phyloP scores from a whole-genome alignment of 108 stramenopile species.

The Cyclotella sp. region DNA sequence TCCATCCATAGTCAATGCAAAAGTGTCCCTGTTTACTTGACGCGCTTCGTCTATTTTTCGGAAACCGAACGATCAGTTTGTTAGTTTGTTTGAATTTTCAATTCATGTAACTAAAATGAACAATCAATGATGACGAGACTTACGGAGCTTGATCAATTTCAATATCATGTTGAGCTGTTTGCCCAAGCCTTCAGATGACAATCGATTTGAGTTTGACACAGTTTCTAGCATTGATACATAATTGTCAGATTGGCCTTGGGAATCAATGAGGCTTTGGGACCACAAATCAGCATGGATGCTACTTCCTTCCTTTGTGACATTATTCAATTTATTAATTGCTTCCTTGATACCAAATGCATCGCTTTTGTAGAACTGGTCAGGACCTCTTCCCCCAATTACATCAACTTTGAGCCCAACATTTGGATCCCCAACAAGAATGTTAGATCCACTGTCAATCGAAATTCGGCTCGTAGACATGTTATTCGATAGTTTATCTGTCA shows the following conservation, averaged over 20 bases:
- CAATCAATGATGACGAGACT: neutral
- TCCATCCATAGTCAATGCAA: constrained; percentile 58
- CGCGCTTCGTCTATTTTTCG: constrained; percentile 11
- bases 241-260: constrained; percentile 7
- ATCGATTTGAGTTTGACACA: neutral
- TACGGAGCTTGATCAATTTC: constrained; percentile 51
- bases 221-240: constrained; percentile 6
- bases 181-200: constrained; percentile 4
- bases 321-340: constrained; percentile 19
- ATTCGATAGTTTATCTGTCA: constrained; percentile 41
- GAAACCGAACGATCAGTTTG: neutral
- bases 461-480: constrained; percentile 16
- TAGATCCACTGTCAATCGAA: constrained; percentile 15
- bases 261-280: constrained; percentile 41
- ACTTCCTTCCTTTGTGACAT: constrained; percentile 19
- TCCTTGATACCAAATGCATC: constrained; percentile 9
- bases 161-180: constrained; percentile 40
- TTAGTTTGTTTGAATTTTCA: neutral
- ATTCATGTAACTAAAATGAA: neutral
- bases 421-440: constrained; percentile 35
- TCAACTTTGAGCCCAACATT: constrained; percentile 22
- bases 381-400: constrained; percentile 16
- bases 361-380: constrained; percentile 28
- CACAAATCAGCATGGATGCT: constrained; percentile 31
- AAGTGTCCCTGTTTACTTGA: constrained; percentile 59